Percentiles rank a stretch among this genome's conserved stretches.
Evolutionary conservation across 2,329 filamentous ascomycete genomes (phyloP).

Genomic region (Fusarium pseudoanthophilum): DNA sequence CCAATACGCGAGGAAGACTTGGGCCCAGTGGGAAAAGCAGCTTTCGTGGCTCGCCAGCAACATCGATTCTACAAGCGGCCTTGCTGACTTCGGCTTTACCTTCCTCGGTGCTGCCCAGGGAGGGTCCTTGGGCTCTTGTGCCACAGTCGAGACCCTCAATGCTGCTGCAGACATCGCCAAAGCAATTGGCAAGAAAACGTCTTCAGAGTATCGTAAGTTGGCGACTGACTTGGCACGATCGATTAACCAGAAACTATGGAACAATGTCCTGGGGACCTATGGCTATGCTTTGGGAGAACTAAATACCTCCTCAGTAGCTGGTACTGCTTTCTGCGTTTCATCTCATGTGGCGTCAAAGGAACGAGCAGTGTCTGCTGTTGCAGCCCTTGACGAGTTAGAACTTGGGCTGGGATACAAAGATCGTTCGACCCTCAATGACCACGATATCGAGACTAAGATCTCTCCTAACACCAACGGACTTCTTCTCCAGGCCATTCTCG

Average conservation of each 20-base stretch:
- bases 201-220: neutral
- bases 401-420: constrained; percentile 6
- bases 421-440: neutral
- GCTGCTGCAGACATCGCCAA: constrained; percentile 9
- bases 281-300: neutral
- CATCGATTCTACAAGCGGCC: neutral
- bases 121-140: constrained; percentile 3
- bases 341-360: neutral
- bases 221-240: neutral
- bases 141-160: constrained; percentile 1
- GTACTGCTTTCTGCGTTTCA: constrained; percentile 2
- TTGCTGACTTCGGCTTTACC: neutral
- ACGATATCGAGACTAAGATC: neutral
- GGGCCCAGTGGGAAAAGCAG: constrained; percentile 2
- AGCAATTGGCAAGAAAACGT: neutral
- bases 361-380: neutral
- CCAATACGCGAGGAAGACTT: neutral
- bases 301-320: constrained; percentile 8
- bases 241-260: constrained; percentile 5
- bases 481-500: constrained; percentile 1
- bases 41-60: neutral
- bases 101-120: constrained; percentile 2
- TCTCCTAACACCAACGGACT: constrained; percentile 14
- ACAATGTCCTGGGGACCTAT: constrained; percentile 4
- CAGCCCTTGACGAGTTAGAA: neutral